Base-by-base conservation (phyloP, 2,329 filamentous ascomycete genomes). In the Pestalotiopsis sp. region DNA sequence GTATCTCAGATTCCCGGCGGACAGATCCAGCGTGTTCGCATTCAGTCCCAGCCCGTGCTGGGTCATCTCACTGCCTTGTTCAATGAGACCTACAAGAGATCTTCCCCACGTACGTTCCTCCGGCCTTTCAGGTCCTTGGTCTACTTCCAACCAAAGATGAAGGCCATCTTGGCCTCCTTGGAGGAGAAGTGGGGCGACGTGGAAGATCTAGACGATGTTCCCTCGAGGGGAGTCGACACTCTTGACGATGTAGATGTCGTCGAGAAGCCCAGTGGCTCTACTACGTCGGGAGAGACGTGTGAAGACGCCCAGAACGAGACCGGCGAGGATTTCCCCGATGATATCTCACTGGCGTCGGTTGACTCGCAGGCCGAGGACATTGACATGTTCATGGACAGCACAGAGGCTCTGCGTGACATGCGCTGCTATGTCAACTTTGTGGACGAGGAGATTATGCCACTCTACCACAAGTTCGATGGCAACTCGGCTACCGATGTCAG, bases 401-500 rank as follows among this genome's bases (percentile, higher is more conserved):
- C 77, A 1, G 81, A 82, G 66, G 80, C 80, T 0, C 74, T 83
- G 17, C 72, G 76, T 2, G 80, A 84, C 68, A 81, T 84, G 78
- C 75, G 80, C 14, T 81, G 78, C 76, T 84, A 83, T 52, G 79
- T 84, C 61, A 72, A 82, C 41, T 84, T 84, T 65, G 72, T 83
- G n/a, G 81, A 84, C 55, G 73, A 79, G 23, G 79, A 82, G 57
- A 72, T 84, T 31, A 77, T 84, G 74, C 81, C 81, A 3, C 69
- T 81, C 1, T 75, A 80, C 66, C 67, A 70, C 13, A 68, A 71
- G 14, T 79, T 73, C 63, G 71, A 74, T 3, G n/a, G 52, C 6
- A 59, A 59, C 25, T 17, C 45, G 14, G 76, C 75, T 5, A 77
- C 68, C 9, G 58, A 0, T 73, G 72, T 4, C 77, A 76, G 2